Evolutionary conservation across 164 flowering plant species (phyloP).

Genomic region (Stephania japonica): DNA sequence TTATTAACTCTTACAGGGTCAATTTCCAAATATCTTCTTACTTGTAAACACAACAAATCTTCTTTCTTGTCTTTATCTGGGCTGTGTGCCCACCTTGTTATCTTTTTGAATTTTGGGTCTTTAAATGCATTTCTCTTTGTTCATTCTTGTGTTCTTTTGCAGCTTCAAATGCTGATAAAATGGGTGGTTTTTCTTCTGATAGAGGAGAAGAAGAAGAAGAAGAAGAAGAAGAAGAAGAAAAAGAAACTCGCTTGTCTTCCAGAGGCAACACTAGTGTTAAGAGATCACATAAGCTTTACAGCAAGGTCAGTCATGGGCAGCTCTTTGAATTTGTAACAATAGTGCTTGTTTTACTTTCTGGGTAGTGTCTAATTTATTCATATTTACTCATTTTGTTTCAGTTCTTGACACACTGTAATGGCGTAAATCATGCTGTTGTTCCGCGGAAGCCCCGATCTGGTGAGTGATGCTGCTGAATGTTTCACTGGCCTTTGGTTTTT

Average conservation of each 20-base stretch:
- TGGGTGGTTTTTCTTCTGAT: constrained; percentile 21
- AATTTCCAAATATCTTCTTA: not conserved
- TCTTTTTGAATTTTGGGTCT: constrained; percentile 8
- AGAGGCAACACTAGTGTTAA: constrained; percentile 25
- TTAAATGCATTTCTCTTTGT: constrained; percentile 14
- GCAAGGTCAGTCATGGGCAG: constrained; percentile 29
- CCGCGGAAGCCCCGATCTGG: constrained; percentile 82
- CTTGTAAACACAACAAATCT: constrained; percentile 9
- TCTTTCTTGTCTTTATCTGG: constrained; percentile 26
- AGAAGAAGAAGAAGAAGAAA: too few species aligned
- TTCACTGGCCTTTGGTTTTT: not conserved
- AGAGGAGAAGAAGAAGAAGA: constrained; percentile 32
- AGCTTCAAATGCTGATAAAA: constrained; percentile 20
- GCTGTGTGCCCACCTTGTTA: constrained; percentile 1
- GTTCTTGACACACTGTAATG: constrained; percentile 39
- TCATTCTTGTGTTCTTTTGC: constrained; percentile 3
- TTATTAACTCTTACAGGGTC: not conserved
- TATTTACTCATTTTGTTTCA: constrained; percentile 18
- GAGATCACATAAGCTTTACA: constrained; percentile 35
- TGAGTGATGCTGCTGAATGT: constrained; percentile 15
- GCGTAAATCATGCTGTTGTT: constrained; percentile 49
- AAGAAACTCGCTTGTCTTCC: constrained; percentile 20
- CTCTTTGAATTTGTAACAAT: not conserved
- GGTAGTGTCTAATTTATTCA: not conserved
- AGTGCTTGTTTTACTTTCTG: not conserved